Percentiles rank a stretch among this genome's conserved stretches.
Evolutionary conservation across 106 monocot genomes (phyloP).

Genomic region (Phalaenopsis equestris): DNA sequence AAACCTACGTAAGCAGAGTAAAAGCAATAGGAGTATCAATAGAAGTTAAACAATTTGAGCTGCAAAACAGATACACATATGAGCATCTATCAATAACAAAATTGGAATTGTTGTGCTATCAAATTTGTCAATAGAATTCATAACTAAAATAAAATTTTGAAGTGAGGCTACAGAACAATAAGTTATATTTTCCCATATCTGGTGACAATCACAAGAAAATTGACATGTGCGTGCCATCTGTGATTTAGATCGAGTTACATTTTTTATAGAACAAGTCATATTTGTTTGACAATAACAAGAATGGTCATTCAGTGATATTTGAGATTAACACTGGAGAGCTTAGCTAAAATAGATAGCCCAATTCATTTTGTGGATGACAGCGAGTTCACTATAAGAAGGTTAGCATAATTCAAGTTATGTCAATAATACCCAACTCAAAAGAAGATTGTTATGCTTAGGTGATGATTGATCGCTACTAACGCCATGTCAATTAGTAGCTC

Average conservation of each 20-base stretch:
- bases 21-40: not conserved
- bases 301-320: too few relatives aligned
- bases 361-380: too few relatives aligned
- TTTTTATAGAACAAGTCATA: not conserved
- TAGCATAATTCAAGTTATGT: too few relatives aligned
- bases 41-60: not conserved
- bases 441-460: too few relatives aligned
- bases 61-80: too few relatives aligned
- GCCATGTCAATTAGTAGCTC: too few relatives aligned
- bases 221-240: not conserved
- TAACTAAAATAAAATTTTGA: not conserved
- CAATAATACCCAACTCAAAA: too few relatives aligned
- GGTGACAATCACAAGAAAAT: not conserved
- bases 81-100: not conserved
- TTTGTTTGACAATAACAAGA: too few relatives aligned
- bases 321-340: too few relatives aligned
- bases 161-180: not conserved
- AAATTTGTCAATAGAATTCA: not conserved
- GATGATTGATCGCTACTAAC: too few relatives aligned
- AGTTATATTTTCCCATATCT: not conserved
- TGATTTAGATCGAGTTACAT: not conserved
- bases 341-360: too few relatives aligned
- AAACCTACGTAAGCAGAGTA: conserved; percentile 20
- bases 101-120: not conserved
- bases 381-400: too few relatives aligned